phyloP scores from a whole-genome alignment of 306 rosid species.

The Quercus glauca region DNA sequence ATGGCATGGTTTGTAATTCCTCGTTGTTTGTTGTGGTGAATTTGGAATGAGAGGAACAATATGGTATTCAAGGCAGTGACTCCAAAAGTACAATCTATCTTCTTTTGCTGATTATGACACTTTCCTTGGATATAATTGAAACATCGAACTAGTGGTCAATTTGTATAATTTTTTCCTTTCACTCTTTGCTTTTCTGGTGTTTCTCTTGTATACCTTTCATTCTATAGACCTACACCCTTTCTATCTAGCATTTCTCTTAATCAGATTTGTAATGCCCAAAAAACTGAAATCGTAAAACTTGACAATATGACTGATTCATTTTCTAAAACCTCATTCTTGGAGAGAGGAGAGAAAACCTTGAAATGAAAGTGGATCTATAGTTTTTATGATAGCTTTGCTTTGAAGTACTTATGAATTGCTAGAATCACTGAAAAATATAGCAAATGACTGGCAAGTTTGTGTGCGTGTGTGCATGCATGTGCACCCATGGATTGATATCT shows the following conservation, averaged over 20 bases:
- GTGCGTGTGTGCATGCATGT: no score
- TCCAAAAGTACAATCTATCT: no score
- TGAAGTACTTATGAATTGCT: neutral
- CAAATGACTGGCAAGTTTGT: neutral
- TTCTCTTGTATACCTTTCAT: neutral
- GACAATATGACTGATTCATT: neutral
- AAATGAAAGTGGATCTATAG: neutral
- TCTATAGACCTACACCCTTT: neutral
- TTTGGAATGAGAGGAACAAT: no score
- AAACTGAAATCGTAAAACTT: no score
- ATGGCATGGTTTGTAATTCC: no score
- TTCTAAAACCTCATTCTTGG: neutral
- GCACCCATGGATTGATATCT: neutral
- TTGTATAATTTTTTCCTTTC: no score
- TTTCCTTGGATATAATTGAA: no score
- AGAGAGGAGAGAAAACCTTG: neutral
- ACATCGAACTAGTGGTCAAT: neutral
- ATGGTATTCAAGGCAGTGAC: neutral
- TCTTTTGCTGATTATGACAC: no score
- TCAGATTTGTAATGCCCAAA: neutral
- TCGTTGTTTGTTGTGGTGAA: no score
- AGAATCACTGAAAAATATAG: neutral
- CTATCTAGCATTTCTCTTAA: neutral
- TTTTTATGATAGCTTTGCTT: neutral
- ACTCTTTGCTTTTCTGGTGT: no score